Base-by-base conservation (phyloP, 192 early-diverging fungal genomes). In the Martensiomyces pterosporus region DNA sequence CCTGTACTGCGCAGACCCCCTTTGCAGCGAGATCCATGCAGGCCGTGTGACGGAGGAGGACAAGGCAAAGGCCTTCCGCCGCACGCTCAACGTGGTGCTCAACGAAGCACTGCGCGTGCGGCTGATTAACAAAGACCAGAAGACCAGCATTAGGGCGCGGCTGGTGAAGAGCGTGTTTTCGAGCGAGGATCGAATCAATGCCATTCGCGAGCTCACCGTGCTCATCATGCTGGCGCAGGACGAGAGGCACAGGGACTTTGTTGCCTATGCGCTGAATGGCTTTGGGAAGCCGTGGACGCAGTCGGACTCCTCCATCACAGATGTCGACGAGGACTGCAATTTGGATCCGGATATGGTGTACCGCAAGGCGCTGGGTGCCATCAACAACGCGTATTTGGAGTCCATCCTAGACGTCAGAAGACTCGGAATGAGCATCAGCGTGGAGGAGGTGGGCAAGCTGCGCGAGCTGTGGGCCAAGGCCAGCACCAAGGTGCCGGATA, bases 81-180 rank as follows among this genome's bases (percentile, higher is more conserved):
- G 75, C 37, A 50, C 53, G 25, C 47, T 77, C 39, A 77, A 77
- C 50, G 35, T 77, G 1, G 51, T 77, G 39, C 63, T 77, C 47
- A 77, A 77, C 45, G 75, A 77, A 32, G 67, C 62, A 17, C 58
- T 77, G 59, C 59, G 67, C 9, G 52, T 66, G 37, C 62, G 67
- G 19, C 55, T 77, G 18, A 47, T 77, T 33, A 66, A 42, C 44
- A 62, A 63, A 34, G 75, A 77, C 15, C 59, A 70, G 19, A 77
- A 77, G 67, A 55, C 52, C 23, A 42, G 43, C 2, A 52, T 77
- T 15, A 67, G 75, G 18, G 48, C 49, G 52, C 63, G 67, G 18
- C 67, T 70, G 21, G 59, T 77, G 16, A 65, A 64, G 46, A 49
- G 49, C 38, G 62, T 65, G 18, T 58, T 48, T 43, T 49, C 67